These are phyloP conservation scores for Phialocephala sp. DNA, from an alignment of 2,329 filamentous ascomycete species.

Conservation along the genomic window DNA sequence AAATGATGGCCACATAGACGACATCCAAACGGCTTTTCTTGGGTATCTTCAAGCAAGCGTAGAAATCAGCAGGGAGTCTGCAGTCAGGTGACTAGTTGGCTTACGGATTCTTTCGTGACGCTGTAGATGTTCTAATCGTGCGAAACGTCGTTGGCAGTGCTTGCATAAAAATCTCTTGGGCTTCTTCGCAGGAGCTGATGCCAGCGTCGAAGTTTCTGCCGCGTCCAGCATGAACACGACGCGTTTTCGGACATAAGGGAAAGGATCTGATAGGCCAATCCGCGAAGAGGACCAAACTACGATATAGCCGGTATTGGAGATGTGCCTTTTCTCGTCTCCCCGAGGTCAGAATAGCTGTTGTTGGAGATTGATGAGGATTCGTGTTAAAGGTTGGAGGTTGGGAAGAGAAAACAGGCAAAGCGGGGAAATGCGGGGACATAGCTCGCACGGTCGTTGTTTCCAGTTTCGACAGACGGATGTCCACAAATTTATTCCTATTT, in stretches of 20 bases:
- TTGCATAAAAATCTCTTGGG: constrained; percentile 50
- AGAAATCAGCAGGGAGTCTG: background rate
- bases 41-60: constrained; percentile 52
- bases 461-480: background rate
- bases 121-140: constrained; percentile 68
- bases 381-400: background rate
- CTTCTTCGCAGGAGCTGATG: constrained; percentile 9
- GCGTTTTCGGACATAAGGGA: constrained; percentile 2
- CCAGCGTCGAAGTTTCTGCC: background rate
- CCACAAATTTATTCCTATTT: background rate
- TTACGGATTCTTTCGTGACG: constrained; percentile 63
- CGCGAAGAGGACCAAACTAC: background rate
- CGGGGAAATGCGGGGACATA: constrained; percentile 5
- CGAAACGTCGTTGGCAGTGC: constrained; percentile 67
- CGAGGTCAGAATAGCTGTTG: constrained; percentile 2
- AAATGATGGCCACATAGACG: constrained; percentile 64
- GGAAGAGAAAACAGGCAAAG: background rate
- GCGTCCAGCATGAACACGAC: constrained; percentile 7
- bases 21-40: constrained; percentile 68
- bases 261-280: background rate
- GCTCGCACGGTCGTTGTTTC: background rate
- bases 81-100: background rate
- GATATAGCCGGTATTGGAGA: background rate
- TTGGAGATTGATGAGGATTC: background rate
- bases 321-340: background rate